Evolutionary conservation across 768 basidiomycete genomes (phyloP).

Genomic region (Boletellus emodensis): DNA sequence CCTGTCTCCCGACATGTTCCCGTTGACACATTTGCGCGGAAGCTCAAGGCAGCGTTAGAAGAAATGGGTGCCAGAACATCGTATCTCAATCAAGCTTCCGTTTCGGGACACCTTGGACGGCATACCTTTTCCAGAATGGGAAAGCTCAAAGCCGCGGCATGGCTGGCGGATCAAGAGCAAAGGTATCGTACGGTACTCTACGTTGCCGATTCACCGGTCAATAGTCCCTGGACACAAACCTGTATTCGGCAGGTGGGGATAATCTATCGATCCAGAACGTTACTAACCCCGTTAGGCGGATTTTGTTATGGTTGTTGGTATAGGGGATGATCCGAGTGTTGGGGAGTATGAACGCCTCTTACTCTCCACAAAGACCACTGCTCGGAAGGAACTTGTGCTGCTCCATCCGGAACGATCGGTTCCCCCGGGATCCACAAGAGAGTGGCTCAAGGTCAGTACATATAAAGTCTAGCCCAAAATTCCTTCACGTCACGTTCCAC

Average conservation of each 20-base stretch:
- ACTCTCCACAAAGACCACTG: constrained; percentile 95
- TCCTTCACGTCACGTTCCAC: constrained; percentile 3
- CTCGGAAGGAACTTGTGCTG: constrained; percentile 93
- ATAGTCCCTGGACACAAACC: constrained; percentile 96
- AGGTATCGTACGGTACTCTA: constrained; percentile 91
- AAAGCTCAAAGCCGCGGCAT: constrained; percentile 86
- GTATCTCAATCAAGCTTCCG: constrained; percentile 90
- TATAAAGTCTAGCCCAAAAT: background rate
- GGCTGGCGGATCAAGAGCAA: constrained; percentile 96
- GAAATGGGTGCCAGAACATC: constrained; percentile 91
- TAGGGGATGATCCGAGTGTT: constrained; percentile 85
- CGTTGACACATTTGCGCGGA: constrained; percentile 83
- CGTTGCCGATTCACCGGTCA: constrained; percentile 93
- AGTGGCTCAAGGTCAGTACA: constrained; percentile 82
- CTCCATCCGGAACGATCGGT: constrained; percentile 91
- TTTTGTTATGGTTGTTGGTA: constrained; percentile 89
- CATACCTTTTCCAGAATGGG: constrained; percentile 97
- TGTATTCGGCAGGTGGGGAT: constrained; percentile 83
- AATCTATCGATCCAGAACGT: background rate
- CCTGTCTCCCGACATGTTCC: constrained; percentile 87
- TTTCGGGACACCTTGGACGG: constrained; percentile 86
- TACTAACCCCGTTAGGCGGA: constrained; percentile 57
- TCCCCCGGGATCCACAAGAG: constrained; percentile 84
- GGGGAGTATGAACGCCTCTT: constrained; percentile 95
- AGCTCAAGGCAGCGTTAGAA: constrained; percentile 83